phyloP scores from a whole-genome alignment of 2,329 filamentous ascomycete species.

The Dothiorella sarmentorum region DNA sequence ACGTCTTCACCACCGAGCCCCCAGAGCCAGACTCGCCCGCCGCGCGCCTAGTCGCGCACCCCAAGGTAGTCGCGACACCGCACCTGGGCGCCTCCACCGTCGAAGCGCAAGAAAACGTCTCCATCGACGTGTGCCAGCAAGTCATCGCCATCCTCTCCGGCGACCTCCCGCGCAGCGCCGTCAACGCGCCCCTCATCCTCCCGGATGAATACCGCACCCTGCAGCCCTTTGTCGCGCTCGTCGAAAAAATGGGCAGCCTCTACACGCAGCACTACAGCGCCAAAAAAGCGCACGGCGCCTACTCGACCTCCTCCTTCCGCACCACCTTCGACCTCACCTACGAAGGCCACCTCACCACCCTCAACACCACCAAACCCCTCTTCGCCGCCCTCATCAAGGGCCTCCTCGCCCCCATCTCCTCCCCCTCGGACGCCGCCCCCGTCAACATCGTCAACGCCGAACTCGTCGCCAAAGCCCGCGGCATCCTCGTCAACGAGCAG shows the following conservation, averaged over 20 bases:
- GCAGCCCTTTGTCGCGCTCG: constrained; percentile 70
- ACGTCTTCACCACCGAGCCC: constrained; percentile 77
- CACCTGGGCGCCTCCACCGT: constrained; percentile 77
- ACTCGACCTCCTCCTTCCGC: constrained; percentile 49
- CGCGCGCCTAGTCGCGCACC: constrained; percentile 61
- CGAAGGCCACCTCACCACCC: constrained; percentile 67
- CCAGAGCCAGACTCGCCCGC: constrained; percentile 59
- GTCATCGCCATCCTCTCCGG: constrained; percentile 70
- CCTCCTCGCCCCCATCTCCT: constrained; percentile 61
- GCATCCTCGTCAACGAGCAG: constrained; percentile 73
- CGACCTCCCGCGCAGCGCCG: constrained; percentile 69
- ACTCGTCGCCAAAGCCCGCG: constrained; percentile 71
- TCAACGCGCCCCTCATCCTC: constrained; percentile 78
- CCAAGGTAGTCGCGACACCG: constrained; percentile 72
- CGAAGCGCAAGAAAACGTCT: constrained; percentile 82
- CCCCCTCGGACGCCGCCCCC: constrained; percentile 62
- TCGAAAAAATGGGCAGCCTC: constrained; percentile 75
- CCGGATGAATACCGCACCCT: constrained; percentile 76
- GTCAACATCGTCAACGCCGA: constrained; percentile 83
- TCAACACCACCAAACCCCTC: constrained; percentile 73
- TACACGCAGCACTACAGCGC: constrained; percentile 72
- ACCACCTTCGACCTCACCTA: constrained; percentile 74
- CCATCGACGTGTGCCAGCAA: constrained; percentile 77
- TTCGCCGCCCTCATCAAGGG: constrained; percentile 78
- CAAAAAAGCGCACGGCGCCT: neutral